A percentile compares a stretch with the other conserved stretches of the same genome.
phyloP scores from a whole-genome alignment of 202 grass and related monocot species.

The Setaria italica region DNA sequence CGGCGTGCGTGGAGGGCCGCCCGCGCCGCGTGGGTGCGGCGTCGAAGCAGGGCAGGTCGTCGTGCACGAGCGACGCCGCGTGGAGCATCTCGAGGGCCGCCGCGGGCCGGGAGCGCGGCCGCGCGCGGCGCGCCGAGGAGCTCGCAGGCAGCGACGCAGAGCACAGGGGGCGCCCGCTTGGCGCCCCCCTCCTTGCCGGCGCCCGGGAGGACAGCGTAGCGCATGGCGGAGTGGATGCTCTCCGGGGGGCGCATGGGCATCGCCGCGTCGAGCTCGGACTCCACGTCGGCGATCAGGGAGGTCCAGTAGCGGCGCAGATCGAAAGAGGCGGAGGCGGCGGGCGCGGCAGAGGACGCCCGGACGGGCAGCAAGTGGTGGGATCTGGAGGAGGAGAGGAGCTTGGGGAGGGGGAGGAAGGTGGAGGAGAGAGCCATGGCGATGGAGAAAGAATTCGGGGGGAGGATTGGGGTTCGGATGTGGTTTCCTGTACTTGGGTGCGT shows the following conservation, averaged over 20 bases:
- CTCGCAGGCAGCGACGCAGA: constrained; percentile 93
- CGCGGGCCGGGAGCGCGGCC: constrained; percentile 70
- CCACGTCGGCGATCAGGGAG: constrained; percentile 71
- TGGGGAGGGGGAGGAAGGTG: constrained; percentile 44
- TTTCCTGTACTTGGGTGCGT: neutral
- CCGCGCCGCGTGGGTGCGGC: constrained; percentile 76
- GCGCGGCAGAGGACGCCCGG: constrained; percentile 28
- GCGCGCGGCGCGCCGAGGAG: constrained; percentile 65
- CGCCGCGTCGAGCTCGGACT: constrained; percentile 72
- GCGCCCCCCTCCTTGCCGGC: constrained; percentile 65
- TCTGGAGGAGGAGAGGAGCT: constrained; percentile 46
- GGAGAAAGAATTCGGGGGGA: neutral
- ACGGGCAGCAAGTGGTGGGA: constrained; percentile 38
- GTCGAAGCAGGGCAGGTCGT: constrained; percentile 93
- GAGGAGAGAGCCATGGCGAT: constrained; percentile 55
- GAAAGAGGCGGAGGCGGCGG: constrained; percentile 55
- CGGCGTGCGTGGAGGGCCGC: constrained; percentile 73
- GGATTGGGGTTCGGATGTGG: constrained; percentile 37
- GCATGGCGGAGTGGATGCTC: constrained; percentile 83
- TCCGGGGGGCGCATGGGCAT: constrained; percentile 76
- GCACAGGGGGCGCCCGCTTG: constrained; percentile 80
- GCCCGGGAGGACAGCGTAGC: constrained; percentile 73
- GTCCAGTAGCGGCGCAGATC: constrained; percentile 90
- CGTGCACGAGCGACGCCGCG: constrained; percentile 84
- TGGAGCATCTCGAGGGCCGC: constrained; percentile 92